Percentiles rank a stretch among this genome's conserved stretches.
phyloP scores from a whole-genome alignment of 2,329 filamentous ascomycete genomes.

The Ceratocystis alfenasii region DNA sequence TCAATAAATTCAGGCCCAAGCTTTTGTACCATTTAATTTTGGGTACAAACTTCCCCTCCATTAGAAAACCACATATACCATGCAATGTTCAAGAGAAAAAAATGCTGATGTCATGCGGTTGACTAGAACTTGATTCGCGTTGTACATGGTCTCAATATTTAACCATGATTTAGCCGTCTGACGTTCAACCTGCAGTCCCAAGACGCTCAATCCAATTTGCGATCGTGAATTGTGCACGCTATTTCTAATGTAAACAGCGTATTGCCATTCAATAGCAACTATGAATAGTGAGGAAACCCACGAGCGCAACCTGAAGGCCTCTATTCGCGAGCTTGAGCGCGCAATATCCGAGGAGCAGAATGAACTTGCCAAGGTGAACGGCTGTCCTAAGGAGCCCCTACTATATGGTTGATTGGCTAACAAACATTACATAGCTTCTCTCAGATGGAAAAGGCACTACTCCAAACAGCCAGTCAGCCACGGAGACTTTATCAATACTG shows the following conservation, averaged over 20 bases:
- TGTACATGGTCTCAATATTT: neutral
- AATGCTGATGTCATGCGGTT: neutral
- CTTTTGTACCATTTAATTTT: neutral
- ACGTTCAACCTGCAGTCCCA: neutral
- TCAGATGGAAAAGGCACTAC: conserved; percentile 16
- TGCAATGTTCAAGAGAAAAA: neutral
- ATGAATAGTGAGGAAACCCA: conserved; percentile 31
- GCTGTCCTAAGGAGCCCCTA: neutral
- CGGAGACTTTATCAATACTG: conserved; percentile 37
- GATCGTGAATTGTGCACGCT: no score
- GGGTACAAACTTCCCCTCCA: neutral
- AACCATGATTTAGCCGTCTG: conserved; percentile 13
- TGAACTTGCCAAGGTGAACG: conserved; percentile 36
- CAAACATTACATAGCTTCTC: conserved; percentile 24
- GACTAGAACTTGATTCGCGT: neutral
- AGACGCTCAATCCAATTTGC: neutral
- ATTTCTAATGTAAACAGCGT: no score
- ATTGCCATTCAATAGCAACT: neutral
- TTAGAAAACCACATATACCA: no score
- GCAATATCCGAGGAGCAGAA: conserved; percentile 44
- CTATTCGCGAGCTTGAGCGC: conserved; percentile 53
- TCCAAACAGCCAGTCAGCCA: conserved; percentile 14
- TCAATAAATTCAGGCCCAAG: neutral
- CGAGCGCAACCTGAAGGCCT: conserved; percentile 49
- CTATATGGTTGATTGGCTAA: neutral